Percentiles rank a stretch among this genome's conserved stretches.
Evolutionary conservation across 306 rosid genomes (phyloP).

Genomic region (Malus domestica): DNA sequence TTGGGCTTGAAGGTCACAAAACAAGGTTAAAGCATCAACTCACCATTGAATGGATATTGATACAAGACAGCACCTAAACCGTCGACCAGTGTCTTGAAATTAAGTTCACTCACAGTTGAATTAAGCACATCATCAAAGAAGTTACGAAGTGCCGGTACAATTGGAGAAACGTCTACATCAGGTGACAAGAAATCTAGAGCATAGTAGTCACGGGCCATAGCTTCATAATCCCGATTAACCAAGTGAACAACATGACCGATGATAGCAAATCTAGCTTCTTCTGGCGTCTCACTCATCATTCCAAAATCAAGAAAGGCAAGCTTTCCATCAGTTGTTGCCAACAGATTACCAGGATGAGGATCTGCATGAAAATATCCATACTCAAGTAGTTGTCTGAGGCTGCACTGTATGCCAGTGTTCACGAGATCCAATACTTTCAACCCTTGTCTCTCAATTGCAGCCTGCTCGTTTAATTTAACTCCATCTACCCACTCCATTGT

Average conservation of each 20-base stretch:
- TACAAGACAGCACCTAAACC: constrained; percentile 90
- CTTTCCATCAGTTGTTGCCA: constrained; percentile 92
- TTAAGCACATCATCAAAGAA: constrained; percentile 87
- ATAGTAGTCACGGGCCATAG: constrained; percentile 95
- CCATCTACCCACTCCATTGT: constrained; percentile 97
- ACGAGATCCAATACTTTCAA: constrained; percentile 78
- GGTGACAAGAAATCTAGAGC: constrained; percentile 75
- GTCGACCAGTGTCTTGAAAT: constrained; percentile 89
- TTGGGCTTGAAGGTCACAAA: background rate
- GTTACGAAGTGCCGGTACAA: constrained; percentile 75
- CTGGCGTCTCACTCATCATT: constrained; percentile 99
- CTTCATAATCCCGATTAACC: constrained; percentile 96
- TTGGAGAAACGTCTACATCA: constrained; percentile 82
- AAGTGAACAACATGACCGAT: constrained; percentile 96
- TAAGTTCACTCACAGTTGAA: constrained; percentile 84
- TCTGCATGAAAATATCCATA: constrained; percentile 97
- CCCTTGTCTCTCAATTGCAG: constrained; percentile 85
- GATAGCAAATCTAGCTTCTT: constrained; percentile 80
- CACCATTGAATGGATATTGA: constrained; percentile 88
- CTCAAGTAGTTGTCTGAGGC: constrained; percentile 89
- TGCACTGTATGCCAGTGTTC: constrained; percentile 83
- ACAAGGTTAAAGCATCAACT: constrained; percentile 27
- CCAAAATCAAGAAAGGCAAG: constrained; percentile 98
- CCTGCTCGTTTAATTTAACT: constrained; percentile 85
- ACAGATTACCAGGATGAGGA: constrained; percentile 99